Conservation (phyloP, 73 alveolate genomes). For the Tetrahymena borealis region DNA sequence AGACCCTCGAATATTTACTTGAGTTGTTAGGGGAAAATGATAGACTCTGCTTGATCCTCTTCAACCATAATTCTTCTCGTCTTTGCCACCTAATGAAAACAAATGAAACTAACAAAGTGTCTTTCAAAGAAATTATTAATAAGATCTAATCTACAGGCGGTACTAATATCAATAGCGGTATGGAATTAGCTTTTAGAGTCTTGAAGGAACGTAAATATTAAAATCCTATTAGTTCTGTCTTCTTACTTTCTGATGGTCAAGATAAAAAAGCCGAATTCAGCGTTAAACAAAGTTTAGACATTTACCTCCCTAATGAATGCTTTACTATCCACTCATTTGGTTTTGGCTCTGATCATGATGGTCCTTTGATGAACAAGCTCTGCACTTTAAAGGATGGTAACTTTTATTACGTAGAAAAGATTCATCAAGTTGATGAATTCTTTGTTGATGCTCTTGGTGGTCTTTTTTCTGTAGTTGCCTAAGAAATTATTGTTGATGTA, state of each 20-base stretch:
- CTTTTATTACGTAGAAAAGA: conserved; percentile 39
- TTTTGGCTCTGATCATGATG: conserved; percentile 49
- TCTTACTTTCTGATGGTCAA: conserved; percentile 33
- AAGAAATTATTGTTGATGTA: conserved; percentile 7
- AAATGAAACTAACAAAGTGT: not conserved
- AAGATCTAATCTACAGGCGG: conserved; percentile 12
- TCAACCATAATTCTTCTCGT: not conserved
- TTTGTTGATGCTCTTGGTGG: conserved; percentile 46
- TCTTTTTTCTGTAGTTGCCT: conserved; percentile 24
- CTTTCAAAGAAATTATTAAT: conserved; percentile 8
- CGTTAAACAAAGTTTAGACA: not conserved
- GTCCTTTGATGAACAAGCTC: conserved; percentile 18
- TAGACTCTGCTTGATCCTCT: conserved; percentile 23
- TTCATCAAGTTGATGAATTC: conserved; percentile 24
- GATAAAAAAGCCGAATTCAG: conserved; percentile 7
- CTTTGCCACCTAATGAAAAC: conserved; percentile 4
- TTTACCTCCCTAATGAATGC: not conserved
- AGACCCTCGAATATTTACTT: conserved; percentile 2
- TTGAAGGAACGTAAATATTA: conserved; percentile 5
- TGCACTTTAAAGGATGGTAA: conserved; percentile 34
- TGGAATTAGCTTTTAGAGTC: conserved; percentile 19
- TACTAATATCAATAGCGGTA: conserved; percentile 23
- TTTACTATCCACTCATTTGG: conserved; percentile 47
- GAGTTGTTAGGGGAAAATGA: conserved; percentile 26
- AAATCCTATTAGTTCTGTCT: conserved; percentile 18